A percentile compares a stretch with the other conserved stretches of the same genome.
These are phyloP conservation scores for Hygrophila difformis DNA, from an alignment of 257 asterid species.

Conservation along the genomic window DNA sequence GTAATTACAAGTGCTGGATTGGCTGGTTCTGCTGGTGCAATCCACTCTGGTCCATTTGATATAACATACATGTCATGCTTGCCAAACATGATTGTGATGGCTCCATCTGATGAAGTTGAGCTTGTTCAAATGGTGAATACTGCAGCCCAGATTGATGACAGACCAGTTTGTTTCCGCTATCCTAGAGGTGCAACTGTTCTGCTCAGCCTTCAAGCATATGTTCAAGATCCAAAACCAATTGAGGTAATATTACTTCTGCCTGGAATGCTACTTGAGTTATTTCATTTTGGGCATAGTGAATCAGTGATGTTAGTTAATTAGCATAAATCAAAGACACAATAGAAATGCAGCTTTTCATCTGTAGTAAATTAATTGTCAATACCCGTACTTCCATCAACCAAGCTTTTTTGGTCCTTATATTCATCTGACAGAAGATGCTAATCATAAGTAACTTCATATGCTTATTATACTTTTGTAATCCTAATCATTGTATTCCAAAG, in stretches of 20 bases:
- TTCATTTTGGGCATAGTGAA: neutral
- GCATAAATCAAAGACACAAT: neutral
- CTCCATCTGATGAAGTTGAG: slow-evolving; percentile 81
- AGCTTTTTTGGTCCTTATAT: too few species aligned
- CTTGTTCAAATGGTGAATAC: slow-evolving; percentile 76
- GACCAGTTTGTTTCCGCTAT: slow-evolving; percentile 81
- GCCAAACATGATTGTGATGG: too few species aligned
- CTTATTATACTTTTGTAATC: neutral
- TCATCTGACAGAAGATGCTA: too few species aligned
- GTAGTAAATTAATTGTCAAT: neutral
- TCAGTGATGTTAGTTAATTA: neutral
- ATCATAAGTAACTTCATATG: neutral
- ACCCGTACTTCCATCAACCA: neutral
- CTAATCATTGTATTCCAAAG: neutral
- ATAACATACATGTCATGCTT: slow-evolving; percentile 80
- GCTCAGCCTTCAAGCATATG: slow-evolving; percentile 17
- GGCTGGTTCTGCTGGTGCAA: slow-evolving; percentile 80
- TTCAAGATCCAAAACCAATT: slow-evolving; percentile 35
- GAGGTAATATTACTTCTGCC: too few species aligned
- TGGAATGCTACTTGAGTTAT: too few species aligned
- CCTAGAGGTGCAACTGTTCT: slow-evolving; percentile 66
- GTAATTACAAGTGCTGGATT: slow-evolving; percentile 70
- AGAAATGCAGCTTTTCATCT: neutral
- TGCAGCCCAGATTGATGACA: slow-evolving; percentile 49
- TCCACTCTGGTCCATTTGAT: slow-evolving; percentile 74